Conservation (phyloP, 2,329 filamentous ascomycete species). For the Periconia sp. region DNA sequence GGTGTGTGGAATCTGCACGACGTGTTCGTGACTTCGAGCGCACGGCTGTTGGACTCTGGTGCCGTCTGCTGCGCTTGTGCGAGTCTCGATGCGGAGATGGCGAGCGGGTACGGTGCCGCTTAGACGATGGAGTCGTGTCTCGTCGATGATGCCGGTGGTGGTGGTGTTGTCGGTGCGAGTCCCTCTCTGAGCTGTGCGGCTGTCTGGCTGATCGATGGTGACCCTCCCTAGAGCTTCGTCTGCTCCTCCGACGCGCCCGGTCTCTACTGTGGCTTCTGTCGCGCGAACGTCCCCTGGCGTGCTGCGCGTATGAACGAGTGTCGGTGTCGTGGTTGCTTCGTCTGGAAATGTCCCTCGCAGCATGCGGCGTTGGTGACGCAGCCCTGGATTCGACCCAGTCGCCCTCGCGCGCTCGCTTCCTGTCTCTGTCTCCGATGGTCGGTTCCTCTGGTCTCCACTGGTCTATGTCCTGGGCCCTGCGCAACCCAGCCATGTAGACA, state of each 20-base stretch:
- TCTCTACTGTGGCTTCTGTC: conserved; percentile 41
- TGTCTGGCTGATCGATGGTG: conserved; percentile 44
- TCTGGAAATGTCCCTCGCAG: conserved; percentile 41
- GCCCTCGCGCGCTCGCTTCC: conserved; percentile 23
- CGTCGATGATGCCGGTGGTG: conserved; percentile 37
- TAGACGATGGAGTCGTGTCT: conserved; percentile 45
- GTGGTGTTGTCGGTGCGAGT: conserved; percentile 38
- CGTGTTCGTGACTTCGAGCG: conserved; percentile 43
- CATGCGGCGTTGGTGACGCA: conserved; percentile 44
- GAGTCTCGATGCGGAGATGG: conserved; percentile 41
- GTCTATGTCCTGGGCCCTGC: conserved; percentile 49
- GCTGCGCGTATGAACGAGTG: conserved; percentile 29
- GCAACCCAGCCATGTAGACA: conserved; percentile 53
- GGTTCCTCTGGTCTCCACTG: conserved; percentile 52
- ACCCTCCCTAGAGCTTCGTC: conserved; percentile 38
- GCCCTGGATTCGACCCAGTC: conserved; percentile 36
- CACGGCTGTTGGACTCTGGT: conserved; percentile 41
- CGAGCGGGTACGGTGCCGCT: conserved; percentile 46
- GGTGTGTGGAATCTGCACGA: conserved; percentile 36
- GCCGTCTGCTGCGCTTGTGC: conserved; percentile 40
- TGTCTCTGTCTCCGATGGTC: conserved; percentile 40
- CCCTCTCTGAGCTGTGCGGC: conserved; percentile 44
- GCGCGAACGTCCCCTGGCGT: conserved; percentile 36
- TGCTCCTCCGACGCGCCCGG: conserved; percentile 40
- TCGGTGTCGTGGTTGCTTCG: conserved; percentile 36